Evolutionary conservation across 1,284 basidiomycete genomes (phyloP).

Genomic region (Ceratobasidium sp.): DNA sequence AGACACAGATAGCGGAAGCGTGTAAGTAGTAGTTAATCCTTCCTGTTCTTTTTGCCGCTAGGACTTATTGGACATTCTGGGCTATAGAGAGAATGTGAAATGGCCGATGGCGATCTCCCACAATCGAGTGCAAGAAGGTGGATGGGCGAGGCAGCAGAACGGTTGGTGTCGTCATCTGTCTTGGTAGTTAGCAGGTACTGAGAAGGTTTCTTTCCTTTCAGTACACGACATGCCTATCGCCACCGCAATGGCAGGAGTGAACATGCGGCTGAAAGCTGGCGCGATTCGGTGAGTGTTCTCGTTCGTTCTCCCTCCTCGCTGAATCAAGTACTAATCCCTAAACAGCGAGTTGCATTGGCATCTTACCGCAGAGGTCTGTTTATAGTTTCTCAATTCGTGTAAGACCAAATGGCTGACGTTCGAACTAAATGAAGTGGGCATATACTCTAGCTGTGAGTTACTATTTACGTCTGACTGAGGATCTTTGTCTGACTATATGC

Average conservation of each 20-base stretch:
- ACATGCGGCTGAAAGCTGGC: constrained; percentile 51
- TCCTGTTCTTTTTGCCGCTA: too few species aligned
- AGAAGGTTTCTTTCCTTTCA: constrained; percentile 44
- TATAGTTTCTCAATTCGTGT: too few species aligned
- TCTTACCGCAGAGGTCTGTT: constrained; percentile 47
- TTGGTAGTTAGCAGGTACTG: too few species aligned
- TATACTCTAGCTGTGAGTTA: constrained; percentile 45
- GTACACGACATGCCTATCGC: constrained; percentile 48
- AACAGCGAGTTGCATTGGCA: constrained; percentile 53
- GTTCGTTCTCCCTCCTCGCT: neutral
- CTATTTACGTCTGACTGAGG: neutral
- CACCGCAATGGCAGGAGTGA: constrained; percentile 48
- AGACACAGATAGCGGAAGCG: constrained; percentile 49
- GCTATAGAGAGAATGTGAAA: constrained; percentile 48
- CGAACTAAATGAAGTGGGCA: neutral
- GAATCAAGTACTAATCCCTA: neutral
- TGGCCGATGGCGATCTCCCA: constrained; percentile 52
- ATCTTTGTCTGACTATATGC: neutral
- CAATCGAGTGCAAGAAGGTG: constrained; percentile 52
- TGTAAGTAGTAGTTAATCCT: constrained; percentile 44
- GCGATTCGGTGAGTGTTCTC: constrained; percentile 64
- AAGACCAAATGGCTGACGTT: constrained; percentile 47
- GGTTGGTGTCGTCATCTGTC: constrained; percentile 32
- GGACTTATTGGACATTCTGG: too few species aligned
- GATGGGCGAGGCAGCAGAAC: constrained; percentile 51